Conservation (phyloP, 352 stramenopile genomes). For the Pythium guiyangense region DNA sequence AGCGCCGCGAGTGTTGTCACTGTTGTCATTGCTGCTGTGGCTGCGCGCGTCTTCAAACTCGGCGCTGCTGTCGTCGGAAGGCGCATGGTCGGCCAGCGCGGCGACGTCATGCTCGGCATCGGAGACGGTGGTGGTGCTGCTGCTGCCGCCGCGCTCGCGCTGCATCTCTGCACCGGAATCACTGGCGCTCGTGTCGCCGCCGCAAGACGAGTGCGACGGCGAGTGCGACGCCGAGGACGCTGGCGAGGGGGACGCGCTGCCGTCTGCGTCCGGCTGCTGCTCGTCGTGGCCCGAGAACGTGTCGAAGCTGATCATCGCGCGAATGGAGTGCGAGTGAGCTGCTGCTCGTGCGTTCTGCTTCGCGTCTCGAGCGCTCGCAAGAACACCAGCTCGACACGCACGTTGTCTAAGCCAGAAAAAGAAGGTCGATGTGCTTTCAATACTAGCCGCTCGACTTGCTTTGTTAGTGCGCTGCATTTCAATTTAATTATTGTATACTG, state of each 20-base stretch:
- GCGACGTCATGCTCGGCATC: slow-evolving; percentile 12
- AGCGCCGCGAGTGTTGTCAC: not conserved
- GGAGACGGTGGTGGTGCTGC: slow-evolving; percentile 5
- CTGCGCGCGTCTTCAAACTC: slow-evolving; percentile 19
- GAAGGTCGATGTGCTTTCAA: not conserved
- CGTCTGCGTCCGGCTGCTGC: slow-evolving; percentile 5
- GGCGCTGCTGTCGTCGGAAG: slow-evolving; percentile 1
- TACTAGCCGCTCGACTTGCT: not conserved
- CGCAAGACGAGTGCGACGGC: slow-evolving; percentile 1
- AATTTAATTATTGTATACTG: not conserved
- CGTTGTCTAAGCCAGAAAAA: no score
- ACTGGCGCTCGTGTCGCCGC: slow-evolving; percentile 7
- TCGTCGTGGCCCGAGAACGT: slow-evolving; percentile 43
- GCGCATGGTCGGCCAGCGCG: slow-evolving; percentile 7
- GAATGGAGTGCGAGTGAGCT: not conserved
- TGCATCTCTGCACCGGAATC: slow-evolving; percentile 20
- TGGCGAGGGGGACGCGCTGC: slow-evolving; percentile 18
- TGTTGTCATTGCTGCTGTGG: slow-evolving; percentile 29
- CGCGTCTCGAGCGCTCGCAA: not conserved
- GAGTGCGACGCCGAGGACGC: not conserved
- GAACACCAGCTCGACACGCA: no score
- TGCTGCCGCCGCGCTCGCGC: not conserved
- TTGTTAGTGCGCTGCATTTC: not conserved
- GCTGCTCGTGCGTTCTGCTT: not conserved
- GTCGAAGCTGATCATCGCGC: slow-evolving; percentile 74